Evolutionary conservation across 2,329 filamentous ascomycete species (phyloP).

Genomic region (Lachnellula arida): DNA sequence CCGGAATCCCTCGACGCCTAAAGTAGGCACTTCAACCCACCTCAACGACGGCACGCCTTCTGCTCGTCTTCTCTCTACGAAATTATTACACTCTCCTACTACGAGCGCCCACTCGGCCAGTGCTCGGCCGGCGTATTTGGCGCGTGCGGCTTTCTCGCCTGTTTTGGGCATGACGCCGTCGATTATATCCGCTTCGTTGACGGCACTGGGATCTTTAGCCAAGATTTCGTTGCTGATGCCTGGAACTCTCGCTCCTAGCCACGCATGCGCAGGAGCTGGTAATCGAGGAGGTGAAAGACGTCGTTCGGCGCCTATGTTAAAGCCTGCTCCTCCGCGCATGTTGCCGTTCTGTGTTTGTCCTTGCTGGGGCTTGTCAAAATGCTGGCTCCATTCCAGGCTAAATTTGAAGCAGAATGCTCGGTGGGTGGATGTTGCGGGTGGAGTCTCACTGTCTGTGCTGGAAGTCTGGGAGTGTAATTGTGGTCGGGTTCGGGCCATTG

Average conservation of each 20-base stretch:
- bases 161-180: conserved; percentile 1
- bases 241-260: conserved; percentile 42
- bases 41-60: conserved; percentile 65
- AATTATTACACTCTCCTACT: conserved; percentile 74
- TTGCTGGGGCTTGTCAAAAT: conserved; percentile 34
- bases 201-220: conserved; percentile 19
- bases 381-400: conserved; percentile 60
- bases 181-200: conserved; percentile 7
- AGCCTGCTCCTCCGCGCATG: conserved; percentile 1
- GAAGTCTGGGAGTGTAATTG: conserved; percentile 45
- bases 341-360: conserved; percentile 3
- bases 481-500: conserved; percentile 38
- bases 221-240: conserved; percentile 23
- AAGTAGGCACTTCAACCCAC: conserved; percentile 64
- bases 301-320: conserved; percentile 39
- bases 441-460: conserved; percentile 52
- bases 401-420: conserved; percentile 67
- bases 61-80: conserved; percentile 68
- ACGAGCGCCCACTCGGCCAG: conserved; percentile 75
- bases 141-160: conserved; percentile 31
- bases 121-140: conserved; percentile 64
- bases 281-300: conserved; percentile 65
- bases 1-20: conserved; percentile 60
- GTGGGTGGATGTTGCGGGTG: conserved; percentile 40
- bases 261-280: conserved; percentile 64